Base-by-base conservation (phyloP, 768 basidiomycete genomes). In the Phylloporus sp. region DNA sequence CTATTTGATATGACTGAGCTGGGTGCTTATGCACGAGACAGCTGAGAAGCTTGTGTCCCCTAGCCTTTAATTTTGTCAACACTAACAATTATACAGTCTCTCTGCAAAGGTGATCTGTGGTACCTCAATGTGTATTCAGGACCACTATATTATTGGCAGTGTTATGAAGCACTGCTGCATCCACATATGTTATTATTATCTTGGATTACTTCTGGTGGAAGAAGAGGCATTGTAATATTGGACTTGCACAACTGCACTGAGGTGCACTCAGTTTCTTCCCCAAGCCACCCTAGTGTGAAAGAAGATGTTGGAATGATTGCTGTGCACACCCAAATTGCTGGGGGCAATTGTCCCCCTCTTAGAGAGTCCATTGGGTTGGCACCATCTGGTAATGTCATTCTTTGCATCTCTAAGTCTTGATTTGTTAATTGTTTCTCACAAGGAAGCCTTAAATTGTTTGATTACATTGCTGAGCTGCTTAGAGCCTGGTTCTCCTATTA, bases 331-430 rank as follows among this genome's bases (percentile, higher is more conserved):
- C 84, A 90, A 61, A 78, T 63, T 8, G 65, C 38, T 51, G 70
- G 41, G 74, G 73, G 56, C 67, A 71, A 46, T 65, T 72, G 29
- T 6, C 59, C 62, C 57, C 68, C 73, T 46, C 62, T 90, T 88
- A 93, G 63, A 74, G 92, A 55, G 84, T 90, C 42, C 81, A 85
- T 64, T 96, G 93, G 93, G 90, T 94, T 11, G 88, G 87, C 58
- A 79, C 90, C 5, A 78, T 96, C 44, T 92, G 89, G 93, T 91
- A 58, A n/a, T 1, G 38, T 81, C 71, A 1, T 14, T 10, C 21
- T 29, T 38, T 26, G 13, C 9, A 20, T 29, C 18, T 21, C 7
- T 0, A 23, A 8, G 6, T 48, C 3, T 31, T 2, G 37, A 38
- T 20, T 37, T 47, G 14, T 39, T 51, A 15, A 52, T 18, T 33